These are phyloP conservation scores for Phialemonium atrogriseum DNA, from an alignment of 2,329 filamentous ascomycete genomes.

Conservation along the genomic window DNA sequence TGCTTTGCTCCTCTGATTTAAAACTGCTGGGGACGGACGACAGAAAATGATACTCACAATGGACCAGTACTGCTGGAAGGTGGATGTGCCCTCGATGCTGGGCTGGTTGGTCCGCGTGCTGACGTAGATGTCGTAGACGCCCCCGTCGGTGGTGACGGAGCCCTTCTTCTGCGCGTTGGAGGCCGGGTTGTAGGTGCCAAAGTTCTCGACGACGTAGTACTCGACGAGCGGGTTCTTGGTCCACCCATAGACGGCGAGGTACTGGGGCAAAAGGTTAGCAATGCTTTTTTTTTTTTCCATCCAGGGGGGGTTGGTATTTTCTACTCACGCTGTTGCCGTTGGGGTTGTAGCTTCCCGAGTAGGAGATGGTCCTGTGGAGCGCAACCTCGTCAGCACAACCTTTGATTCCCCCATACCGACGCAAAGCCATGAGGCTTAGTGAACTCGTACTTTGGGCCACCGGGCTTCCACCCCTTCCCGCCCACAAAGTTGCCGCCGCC, in stretches of 20 bases:
- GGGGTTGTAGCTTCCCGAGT: conserved; percentile 24
- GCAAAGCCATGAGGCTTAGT: not conserved
- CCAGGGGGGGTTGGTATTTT: too few relatives aligned
- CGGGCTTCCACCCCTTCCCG: conserved; percentile 51
- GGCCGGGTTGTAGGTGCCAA: conserved; percentile 32
- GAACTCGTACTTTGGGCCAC: conserved; percentile 36
- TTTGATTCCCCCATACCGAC: too few relatives aligned
- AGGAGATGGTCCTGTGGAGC: conserved; percentile 19
- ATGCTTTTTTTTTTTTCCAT: too few relatives aligned
- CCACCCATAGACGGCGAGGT: conserved; percentile 52
- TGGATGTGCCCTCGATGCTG: conserved; percentile 37
- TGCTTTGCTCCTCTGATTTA: too few relatives aligned
- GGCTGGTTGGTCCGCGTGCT: conserved; percentile 29
- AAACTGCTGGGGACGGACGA: too few relatives aligned
- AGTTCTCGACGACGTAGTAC: conserved; percentile 40
- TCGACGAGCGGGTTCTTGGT: conserved; percentile 41
- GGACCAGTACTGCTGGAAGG: conserved; percentile 44
- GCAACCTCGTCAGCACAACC: not conserved
- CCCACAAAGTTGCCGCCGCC: conserved; percentile 44
- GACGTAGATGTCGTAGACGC: conserved; percentile 26
- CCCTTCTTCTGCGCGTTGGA: conserved; percentile 23
- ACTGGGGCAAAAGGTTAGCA: too few relatives aligned
- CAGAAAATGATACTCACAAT: too few relatives aligned
- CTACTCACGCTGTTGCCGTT: conserved; percentile 24
- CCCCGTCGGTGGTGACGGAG: conserved; percentile 23